Evolutionary conservation across 2,329 filamentous ascomycete species (phyloP).

Genomic region (Phaeosphaeria sp.): DNA sequence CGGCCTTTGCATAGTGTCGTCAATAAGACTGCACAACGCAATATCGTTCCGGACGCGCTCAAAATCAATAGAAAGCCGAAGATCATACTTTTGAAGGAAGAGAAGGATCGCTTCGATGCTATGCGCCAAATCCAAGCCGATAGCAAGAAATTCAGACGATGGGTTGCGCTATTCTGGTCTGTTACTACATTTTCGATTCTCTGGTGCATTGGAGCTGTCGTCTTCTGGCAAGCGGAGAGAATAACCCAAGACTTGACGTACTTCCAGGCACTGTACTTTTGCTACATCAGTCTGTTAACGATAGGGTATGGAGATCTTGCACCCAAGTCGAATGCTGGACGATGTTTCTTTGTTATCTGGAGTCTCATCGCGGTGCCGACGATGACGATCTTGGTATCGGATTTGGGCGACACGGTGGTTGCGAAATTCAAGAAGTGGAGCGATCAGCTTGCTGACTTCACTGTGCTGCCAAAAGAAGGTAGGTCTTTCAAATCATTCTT

Average conservation of each 20-base stretch:
- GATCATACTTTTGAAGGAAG: slow-evolving; percentile 63
- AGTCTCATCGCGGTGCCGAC: slow-evolving; percentile 83
- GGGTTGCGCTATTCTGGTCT: slow-evolving; percentile 75
- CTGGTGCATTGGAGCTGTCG: slow-evolving; percentile 80
- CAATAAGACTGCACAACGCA: slow-evolving; percentile 17
- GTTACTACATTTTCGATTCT: slow-evolving; percentile 72
- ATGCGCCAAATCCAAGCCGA: slow-evolving; percentile 81
- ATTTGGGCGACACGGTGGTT: slow-evolving; percentile 80
- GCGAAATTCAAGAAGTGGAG: slow-evolving; percentile 68
- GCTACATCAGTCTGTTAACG: slow-evolving; percentile 81
- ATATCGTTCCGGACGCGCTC: slow-evolving; percentile 14
- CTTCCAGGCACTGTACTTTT: slow-evolving; percentile 84
- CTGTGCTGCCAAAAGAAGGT: slow-evolving; percentile 67
- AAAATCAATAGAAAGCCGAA: slow-evolving; percentile 48
- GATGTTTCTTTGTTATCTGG: slow-evolving; percentile 94
- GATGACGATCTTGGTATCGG: slow-evolving; percentile 74
- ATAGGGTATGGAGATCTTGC: slow-evolving; percentile 86
- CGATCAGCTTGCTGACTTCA: slow-evolving; percentile 68
- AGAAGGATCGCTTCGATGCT: slow-evolving; percentile 73
- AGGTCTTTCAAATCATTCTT: not conserved
- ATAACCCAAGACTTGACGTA: slow-evolving; percentile 68
- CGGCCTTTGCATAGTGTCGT: slow-evolving; percentile 31
- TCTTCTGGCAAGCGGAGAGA: slow-evolving; percentile 72
- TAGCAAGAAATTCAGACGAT: slow-evolving; percentile 71
- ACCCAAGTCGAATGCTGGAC: slow-evolving; percentile 77